A percentile compares a stretch with the other conserved stretches of the same genome.
phyloP scores from a whole-genome alignment of 2,329 filamentous ascomycete genomes.

The Colletotrichum orbiculare region DNA sequence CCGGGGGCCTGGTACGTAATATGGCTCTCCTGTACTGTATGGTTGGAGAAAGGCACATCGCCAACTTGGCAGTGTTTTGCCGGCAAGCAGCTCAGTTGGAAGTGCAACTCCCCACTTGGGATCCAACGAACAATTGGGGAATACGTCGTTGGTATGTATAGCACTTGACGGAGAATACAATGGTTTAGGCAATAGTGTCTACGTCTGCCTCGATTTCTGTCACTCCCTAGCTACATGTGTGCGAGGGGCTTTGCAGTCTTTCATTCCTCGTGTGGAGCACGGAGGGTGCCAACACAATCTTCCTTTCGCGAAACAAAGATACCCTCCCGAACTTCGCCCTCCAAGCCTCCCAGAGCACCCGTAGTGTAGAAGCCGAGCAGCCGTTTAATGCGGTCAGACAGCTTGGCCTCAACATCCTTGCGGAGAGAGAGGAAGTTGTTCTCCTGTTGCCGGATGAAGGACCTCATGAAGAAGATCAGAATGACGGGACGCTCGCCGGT shows the following conservation, averaged over 20 bases:
- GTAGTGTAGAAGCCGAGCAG: constrained; percentile 19
- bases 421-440: constrained; percentile 24
- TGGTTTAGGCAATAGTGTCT: neutral
- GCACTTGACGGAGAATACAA: no score
- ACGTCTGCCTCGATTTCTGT: neutral
- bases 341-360: constrained; percentile 11
- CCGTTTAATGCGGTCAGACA: constrained; percentile 14
- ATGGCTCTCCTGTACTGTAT: neutral
- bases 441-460: constrained; percentile 21
- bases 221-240: neutral
- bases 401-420: constrained; percentile 25
- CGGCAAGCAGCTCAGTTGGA: no score
- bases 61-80: no score
- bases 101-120: no score
- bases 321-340: constrained; percentile 15
- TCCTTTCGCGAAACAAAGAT: constrained; percentile 15
- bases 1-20: neutral
- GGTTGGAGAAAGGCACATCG: no score
- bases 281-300: neutral
- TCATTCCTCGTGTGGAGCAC: neutral
- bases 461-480: constrained; percentile 20
- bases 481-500: constrained; percentile 21
- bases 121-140: no score
- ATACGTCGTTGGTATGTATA: no score
- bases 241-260: neutral